These are phyloP conservation scores for Pyrenula massariospora DNA, from an alignment of 495 filamentous ascomycete species.

Conservation along the genomic window DNA sequence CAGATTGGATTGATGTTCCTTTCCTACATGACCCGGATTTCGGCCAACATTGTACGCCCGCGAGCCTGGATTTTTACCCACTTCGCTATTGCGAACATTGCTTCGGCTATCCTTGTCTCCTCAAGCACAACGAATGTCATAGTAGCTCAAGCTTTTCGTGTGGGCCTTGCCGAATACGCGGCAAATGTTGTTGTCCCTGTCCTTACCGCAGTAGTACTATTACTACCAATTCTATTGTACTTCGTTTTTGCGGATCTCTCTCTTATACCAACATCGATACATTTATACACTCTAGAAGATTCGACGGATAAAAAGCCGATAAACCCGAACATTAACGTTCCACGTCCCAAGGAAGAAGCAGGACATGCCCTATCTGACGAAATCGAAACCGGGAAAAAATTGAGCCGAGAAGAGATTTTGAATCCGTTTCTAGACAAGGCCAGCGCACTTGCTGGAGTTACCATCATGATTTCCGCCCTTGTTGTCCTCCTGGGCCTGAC, in stretches of 20 bases:
- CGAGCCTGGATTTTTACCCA: constrained; percentile 59
- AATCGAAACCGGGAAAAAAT: constrained; percentile 32
- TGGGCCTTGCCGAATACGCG: constrained; percentile 55
- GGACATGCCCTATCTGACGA: constrained; percentile 30
- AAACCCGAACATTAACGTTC: constrained; percentile 56
- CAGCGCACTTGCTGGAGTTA: constrained; percentile 44
- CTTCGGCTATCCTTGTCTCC: constrained; percentile 56
- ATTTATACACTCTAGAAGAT: constrained; percentile 52
- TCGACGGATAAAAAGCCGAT: constrained; percentile 38
- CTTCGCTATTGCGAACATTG: constrained; percentile 56
- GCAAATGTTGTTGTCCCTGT: constrained; percentile 60
- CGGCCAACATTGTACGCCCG: constrained; percentile 53
- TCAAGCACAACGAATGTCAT: constrained; percentile 63
- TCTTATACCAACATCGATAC: constrained; percentile 48
- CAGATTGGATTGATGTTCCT: constrained; percentile 56
- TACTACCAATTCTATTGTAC: constrained; percentile 53
- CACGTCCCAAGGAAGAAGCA: constrained; percentile 38
- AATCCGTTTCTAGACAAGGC: constrained; percentile 56
- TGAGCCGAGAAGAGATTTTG: constrained; percentile 57
- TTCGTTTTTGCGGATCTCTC: constrained; percentile 48
- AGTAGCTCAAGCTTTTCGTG: constrained; percentile 53
- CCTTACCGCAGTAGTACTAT: constrained; percentile 44
- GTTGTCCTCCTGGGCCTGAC: constrained; percentile 47
- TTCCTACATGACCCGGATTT: constrained; percentile 59
- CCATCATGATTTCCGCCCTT: constrained; percentile 50